phyloP scores from a whole-genome alignment of 2,329 filamentous ascomycete genomes.

The Akanthomyces muscarius region DNA sequence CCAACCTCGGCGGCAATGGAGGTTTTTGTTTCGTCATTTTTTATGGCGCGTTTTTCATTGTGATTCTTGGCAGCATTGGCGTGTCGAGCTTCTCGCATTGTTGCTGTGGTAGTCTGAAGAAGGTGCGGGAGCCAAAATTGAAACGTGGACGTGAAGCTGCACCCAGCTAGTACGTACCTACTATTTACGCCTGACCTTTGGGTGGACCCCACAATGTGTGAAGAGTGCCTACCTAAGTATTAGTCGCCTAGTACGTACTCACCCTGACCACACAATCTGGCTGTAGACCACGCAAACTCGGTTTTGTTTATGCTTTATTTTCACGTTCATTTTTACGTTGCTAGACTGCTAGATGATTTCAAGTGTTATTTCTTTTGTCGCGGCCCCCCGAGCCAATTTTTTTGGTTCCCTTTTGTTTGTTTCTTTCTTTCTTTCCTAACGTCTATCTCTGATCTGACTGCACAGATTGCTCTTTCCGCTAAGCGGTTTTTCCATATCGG shows the following conservation, averaged over 20 bases:
- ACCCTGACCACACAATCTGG: too few relatives aligned
- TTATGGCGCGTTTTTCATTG: neutral
- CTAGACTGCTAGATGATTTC: neutral
- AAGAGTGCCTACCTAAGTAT: too few relatives aligned
- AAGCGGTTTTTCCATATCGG: neutral
- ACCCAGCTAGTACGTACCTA: neutral
- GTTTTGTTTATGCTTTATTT: too few relatives aligned
- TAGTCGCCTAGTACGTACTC: too few relatives aligned
- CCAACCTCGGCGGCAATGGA: slow-evolving; percentile 16
- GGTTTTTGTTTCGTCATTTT: neutral
- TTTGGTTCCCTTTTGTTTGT: neutral
- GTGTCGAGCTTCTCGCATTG: neutral
- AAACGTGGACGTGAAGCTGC: neutral
- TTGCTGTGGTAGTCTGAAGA: neutral
- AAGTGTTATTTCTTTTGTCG: neutral
- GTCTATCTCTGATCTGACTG: slow-evolving; percentile 13
- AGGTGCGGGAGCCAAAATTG: neutral
- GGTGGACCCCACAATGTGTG: neutral
- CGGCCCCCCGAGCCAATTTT: neutral
- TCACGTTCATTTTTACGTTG: neutral
- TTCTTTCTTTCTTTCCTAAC: slow-evolving; percentile 6
- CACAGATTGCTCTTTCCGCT: slow-evolving; percentile 1
- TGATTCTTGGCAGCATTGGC: too few relatives aligned
- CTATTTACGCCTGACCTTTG: neutral
- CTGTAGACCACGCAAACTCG: too few relatives aligned